Evolutionary conservation across 108 stramenopile genomes (phyloP).

Genomic region (Mediolabrus comicus): DNA sequence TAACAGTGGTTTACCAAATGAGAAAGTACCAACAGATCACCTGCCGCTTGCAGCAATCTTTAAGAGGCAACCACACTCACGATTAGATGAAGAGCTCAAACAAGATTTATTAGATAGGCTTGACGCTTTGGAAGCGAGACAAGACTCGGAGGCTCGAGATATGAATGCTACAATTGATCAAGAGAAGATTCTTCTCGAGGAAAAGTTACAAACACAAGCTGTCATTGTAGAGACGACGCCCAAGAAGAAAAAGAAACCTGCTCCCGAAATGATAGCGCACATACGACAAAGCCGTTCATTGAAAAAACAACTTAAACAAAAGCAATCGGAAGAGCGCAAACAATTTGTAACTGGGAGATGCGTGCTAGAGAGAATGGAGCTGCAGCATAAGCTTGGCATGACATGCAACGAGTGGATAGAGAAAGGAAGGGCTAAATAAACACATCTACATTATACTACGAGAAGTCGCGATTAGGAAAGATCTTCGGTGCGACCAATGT

Average conservation of each 20-base stretch:
- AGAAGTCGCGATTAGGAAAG: conserved; percentile 93
- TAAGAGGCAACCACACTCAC: conserved; percentile 19
- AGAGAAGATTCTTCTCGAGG: conserved; percentile 2
- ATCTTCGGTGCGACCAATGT: conserved; percentile 86
- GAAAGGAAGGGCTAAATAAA: conserved; percentile 4
- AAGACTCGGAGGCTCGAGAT: background rate
- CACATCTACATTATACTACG: conserved; percentile 25
- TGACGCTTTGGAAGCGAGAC: conserved; percentile 9
- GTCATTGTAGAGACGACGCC: background rate
- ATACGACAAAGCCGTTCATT: conserved; percentile 37
- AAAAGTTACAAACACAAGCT: background rate
- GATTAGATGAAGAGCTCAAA: conserved; percentile 11
- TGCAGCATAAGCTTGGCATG: conserved; percentile 20
- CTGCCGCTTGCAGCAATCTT: conserved; percentile 53
- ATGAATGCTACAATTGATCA: conserved; percentile 10
- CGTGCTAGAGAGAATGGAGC: conserved; percentile 28
- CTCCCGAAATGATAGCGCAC: conserved; percentile 39
- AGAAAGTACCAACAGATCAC: conserved; percentile 49
- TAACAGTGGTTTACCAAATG: conserved; percentile 44
- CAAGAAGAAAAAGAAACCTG: conserved; percentile 23
- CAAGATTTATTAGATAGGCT: conserved; percentile 4
- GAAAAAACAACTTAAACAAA: conserved; percentile 28
- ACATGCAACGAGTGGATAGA: conserved; percentile 30
- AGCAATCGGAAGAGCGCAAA: conserved; percentile 21
- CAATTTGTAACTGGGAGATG: conserved; percentile 8